These are phyloP conservation scores for Fusarium bulbicola DNA, from an alignment of 2,329 filamentous ascomycete genomes.

Conservation along the genomic window DNA sequence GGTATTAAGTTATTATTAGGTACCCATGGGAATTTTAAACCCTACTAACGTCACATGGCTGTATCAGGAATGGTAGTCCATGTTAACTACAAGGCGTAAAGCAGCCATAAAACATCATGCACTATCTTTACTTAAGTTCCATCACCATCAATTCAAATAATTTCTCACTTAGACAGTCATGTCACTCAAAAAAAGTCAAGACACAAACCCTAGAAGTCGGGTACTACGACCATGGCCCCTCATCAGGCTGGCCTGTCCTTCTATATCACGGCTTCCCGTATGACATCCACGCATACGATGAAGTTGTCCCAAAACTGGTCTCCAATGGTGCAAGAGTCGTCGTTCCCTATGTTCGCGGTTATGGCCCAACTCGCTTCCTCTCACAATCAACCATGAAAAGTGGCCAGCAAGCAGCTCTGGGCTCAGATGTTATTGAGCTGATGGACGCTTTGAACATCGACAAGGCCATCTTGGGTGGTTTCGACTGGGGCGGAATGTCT, in stretches of 20 bases:
- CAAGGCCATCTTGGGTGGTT: background rate
- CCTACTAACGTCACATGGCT: background rate
- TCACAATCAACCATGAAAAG: background rate
- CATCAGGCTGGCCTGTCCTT: slow-evolving; percentile 1
- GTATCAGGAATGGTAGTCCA: background rate
- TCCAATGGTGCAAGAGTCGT: background rate
- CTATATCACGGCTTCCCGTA: slow-evolving; percentile 19
- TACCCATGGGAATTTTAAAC: too few relatives aligned
- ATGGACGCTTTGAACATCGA: slow-evolving; percentile 6
- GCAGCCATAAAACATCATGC: background rate
- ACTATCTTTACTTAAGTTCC: rapidly evolving
- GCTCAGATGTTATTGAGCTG: slow-evolving; percentile 2
- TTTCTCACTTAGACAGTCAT: background rate
- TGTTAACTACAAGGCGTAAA: slow-evolving; percentile 2
- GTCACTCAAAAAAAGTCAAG: background rate
- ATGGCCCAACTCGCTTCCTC: background rate
- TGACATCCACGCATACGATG: slow-evolving; percentile 3
- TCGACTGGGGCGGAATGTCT: slow-evolving; percentile 11
- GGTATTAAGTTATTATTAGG: too few relatives aligned
- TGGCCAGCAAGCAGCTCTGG: slow-evolving; percentile 3
- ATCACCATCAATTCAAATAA: too few relatives aligned
- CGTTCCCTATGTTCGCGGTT: background rate
- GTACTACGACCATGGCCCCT: background rate
- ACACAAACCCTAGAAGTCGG: background rate
- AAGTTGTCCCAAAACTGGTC: background rate